Evolutionary conservation across 345 rosid genomes (phyloP), one percentile per base, ranked within the genome.

Genomic region (Eucalyptus polyanthemos): DNA sequence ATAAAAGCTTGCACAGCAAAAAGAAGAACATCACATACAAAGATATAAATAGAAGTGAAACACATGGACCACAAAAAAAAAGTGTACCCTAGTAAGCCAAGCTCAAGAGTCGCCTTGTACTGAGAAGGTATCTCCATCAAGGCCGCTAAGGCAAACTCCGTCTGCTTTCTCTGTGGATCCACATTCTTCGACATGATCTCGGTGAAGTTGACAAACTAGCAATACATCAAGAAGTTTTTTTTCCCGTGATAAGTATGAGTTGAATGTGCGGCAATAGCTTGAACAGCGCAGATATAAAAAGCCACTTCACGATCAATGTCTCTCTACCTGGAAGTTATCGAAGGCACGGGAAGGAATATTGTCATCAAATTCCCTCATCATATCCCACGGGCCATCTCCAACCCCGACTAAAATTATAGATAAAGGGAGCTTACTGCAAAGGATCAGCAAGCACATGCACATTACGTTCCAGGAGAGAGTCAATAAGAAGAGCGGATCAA

Each of bases 91-190:
- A 94, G 56, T n/a, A 94, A 40, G 80, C 93, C 93, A 21, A 90
- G 93, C 62, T 94, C 94, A 34, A 94, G 76, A 56, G 95, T 93
- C 31, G 94, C 94, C 87, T 87, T 90, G 87, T 94, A 93, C 76
- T 94, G 94, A 89, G 93, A 76, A 81, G 95, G 95, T 89, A 94
- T 94, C 81, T 94, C 95, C 95, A 94, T 93, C 91, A 93, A 88
- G 17, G 95, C 89, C 4, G 94, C 88, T 27, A 93, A 93, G 90
- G 95, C 94, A 89, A 94, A 94, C 49, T 94, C 95, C 10, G 91
- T 90, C 90, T 94, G 91, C 90, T 91, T 94, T 88, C 93, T 90
- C 21, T 86, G 34, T 76, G 89, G 51, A 87, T 89, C 88, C 49
- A 87, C 88, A 67, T 90, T 89, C 89, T 92, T 94, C 44, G 92